These are phyloP conservation scores for Penicillium herquei DNA, from an alignment of 495 filamentous ascomycete genomes.

Conservation along the genomic window DNA sequence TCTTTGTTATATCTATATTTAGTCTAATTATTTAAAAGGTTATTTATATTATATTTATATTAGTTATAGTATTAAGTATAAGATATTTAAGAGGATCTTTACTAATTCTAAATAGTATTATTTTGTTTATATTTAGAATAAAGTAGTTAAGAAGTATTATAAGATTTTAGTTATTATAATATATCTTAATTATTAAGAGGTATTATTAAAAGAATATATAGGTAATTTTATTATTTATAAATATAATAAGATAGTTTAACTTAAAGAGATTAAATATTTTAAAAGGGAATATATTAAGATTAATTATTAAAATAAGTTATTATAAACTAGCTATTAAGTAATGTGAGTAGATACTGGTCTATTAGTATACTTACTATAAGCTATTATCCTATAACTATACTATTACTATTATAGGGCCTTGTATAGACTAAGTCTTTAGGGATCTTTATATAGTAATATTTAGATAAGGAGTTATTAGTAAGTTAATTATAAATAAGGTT, in stretches of 20 bases:
- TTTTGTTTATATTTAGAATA: not conserved
- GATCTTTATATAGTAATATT: too few species aligned
- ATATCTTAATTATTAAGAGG: not conserved
- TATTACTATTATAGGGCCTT: too few species aligned
- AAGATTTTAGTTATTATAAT: not conserved
- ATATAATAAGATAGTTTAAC: not conserved
- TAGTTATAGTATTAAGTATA: not conserved
- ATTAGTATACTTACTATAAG: not conserved
- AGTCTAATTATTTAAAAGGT: not conserved
- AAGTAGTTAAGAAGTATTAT: not conserved
- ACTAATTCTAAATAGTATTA: not conserved
- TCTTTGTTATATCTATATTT: not conserved
- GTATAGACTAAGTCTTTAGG: too few species aligned
- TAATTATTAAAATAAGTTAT: not conserved
- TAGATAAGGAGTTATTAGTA: too few species aligned
- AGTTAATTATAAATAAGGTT: too few species aligned
- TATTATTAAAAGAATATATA: not conserved
- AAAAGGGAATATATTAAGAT: not conserved
- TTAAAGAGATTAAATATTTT: not conserved
- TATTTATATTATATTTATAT: not conserved
- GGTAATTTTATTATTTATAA: not conserved
- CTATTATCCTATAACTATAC: not conserved
- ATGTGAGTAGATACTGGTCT: not conserved
- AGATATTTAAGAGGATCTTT: not conserved
- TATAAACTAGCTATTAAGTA: too few species aligned